Base-by-base conservation (phyloP, 2,329 filamentous ascomycete genomes). In the Hymenotorrendiella dingleyae region DNA sequence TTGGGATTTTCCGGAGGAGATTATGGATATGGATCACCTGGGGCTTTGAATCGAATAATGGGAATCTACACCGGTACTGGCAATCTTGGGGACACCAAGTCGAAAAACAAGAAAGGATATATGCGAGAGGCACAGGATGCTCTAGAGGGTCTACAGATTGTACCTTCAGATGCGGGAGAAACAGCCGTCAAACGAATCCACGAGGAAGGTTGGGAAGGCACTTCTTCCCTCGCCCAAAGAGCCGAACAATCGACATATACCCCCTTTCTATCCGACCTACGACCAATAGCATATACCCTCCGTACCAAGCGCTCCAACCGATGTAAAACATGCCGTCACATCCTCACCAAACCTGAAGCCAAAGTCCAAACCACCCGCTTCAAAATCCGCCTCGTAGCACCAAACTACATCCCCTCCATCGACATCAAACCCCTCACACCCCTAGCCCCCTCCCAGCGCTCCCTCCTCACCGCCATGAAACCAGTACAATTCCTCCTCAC, bases 291-390 rank as follows among this genome's bases (percentile, higher is more conserved):
- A 0, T 84, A 86, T 12, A 75, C 94, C 2, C 78, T 98, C 11
- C 83, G 88, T 43, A 94, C 91, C 0, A 96, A 96, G 61, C 84
- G 91, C 27, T 89, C 88, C 16, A 97, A 96, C 67, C 86, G 93
- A 34, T 98, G 93, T 64, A 84, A 87, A 38, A 77, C 83, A 9
- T 98, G 93, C 66, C 84, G 93, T 10, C 91, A 97, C 67, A 96
- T 97, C 60, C 84, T 98, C 54, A 86, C 88, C 48, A 94, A 94
- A 62, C 93, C 91, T 11, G 93, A 98, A 65, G 78, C 82, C 46
- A 98, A 97, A 64, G 82, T 94, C 23, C 80, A 81, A 35, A 91
- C 85, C 40, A 93, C 86, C 6, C 84, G 90, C 22, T 97, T 93
- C 74, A 86, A 91, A 57, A 96, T 98, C 63, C 85, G 87, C 42